Conservation (phyloP, 192 early-diverging fungal species). For the Coemansia erecta region DNA sequence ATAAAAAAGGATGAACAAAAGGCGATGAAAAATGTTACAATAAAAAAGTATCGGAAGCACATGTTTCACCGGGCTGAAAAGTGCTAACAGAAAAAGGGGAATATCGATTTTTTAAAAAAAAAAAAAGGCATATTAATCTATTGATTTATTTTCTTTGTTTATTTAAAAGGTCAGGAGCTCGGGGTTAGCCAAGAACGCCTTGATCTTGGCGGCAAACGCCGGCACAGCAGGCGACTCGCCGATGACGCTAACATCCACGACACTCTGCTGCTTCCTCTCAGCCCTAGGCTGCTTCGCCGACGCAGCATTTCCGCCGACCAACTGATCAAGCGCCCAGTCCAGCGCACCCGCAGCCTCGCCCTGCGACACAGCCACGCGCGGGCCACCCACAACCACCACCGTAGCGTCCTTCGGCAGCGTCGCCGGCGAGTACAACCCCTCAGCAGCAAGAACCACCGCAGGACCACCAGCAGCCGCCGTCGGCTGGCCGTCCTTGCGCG, state of each 20-base stretch:
- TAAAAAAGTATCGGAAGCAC: too few relatives aligned
- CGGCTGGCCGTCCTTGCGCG: background rate
- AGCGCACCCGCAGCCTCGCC: constrained; percentile 20
- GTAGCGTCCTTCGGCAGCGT: constrained; percentile 55
- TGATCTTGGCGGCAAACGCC: constrained; percentile 29
- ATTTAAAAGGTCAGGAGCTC: constrained; percentile 33
- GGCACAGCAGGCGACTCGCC: constrained; percentile 27
- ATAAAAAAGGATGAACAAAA: too few relatives aligned
- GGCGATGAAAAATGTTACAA: too few relatives aligned
- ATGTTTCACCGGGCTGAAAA: too few relatives aligned
- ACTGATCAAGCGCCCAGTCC: constrained; percentile 31
- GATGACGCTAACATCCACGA: constrained; percentile 31
- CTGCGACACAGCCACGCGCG: constrained; percentile 24
- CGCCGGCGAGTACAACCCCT: constrained; percentile 53
- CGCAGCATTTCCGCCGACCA: constrained; percentile 20
- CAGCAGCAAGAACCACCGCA: constrained; percentile 22
- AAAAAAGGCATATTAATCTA: background rate
- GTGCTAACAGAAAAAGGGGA: background rate
- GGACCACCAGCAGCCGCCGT: constrained; percentile 1
- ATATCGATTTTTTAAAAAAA: background rate
- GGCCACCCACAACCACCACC: constrained; percentile 65
- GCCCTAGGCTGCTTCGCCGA: background rate
- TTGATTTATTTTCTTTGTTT: constrained; percentile 2
- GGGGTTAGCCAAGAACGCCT: constrained; percentile 43
- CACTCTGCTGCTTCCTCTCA: background rate